These are phyloP conservation scores for Zymoseptoria pseudotritici DNA, from an alignment of 2,329 filamentous ascomycete genomes.

Conservation along the genomic window DNA sequence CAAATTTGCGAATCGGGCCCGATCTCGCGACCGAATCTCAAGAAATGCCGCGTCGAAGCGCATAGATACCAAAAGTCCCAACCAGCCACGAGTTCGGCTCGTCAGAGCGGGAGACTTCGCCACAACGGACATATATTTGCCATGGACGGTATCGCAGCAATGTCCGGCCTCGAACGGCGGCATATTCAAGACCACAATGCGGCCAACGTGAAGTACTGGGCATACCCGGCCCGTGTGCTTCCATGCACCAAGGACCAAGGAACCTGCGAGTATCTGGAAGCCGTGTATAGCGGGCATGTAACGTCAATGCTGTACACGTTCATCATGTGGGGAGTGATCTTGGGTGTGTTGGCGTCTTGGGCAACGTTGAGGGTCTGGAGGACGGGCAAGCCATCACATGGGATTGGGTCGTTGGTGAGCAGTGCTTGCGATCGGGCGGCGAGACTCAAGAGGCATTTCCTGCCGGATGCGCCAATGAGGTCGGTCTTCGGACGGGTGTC, in stretches of 20 bases:
- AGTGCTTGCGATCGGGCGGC: constrained; percentile 7
- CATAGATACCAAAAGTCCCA: background rate
- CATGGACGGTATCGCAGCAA: background rate
- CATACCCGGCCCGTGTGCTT: constrained; percentile 46
- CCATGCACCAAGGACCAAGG: constrained; percentile 53
- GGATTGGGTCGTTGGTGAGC: constrained; percentile 14
- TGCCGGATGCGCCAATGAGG: constrained; percentile 50
- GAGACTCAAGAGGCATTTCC: constrained; percentile 33
- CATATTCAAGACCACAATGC: constrained; percentile 27
- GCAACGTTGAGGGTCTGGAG: constrained; percentile 28
- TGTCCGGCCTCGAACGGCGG: constrained; percentile 2
- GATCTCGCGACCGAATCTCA: background rate
- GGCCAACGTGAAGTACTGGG: constrained; percentile 43
- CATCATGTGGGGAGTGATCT: constrained; percentile 51
- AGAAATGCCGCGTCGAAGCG: background rate
- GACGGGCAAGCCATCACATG: constrained; percentile 11
- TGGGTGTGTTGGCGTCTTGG: constrained; percentile 42
- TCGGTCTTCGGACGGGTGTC: constrained; percentile 60
- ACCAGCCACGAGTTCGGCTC: background rate
- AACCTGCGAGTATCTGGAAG: constrained; percentile 52
- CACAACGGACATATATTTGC: background rate
- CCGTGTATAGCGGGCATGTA: constrained; percentile 49
- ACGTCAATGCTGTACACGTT: constrained; percentile 49
- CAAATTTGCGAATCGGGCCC: background rate
- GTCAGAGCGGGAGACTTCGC: background rate